Conservation (phyloP, 345 rosid genomes). For the Syzygium jambos region DNA sequence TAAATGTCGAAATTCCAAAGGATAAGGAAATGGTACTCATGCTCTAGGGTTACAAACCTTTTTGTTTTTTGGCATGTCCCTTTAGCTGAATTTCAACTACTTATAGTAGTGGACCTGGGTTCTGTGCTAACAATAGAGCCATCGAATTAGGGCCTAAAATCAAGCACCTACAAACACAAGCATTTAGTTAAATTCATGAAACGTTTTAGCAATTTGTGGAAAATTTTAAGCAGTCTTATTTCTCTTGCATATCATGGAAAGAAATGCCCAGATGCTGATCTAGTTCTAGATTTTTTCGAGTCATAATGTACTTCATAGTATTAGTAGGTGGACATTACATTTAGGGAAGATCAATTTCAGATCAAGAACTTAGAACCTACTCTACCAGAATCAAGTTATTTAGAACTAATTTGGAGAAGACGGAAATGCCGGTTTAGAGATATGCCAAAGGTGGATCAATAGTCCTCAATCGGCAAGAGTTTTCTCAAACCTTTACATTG, state of each 20-base stretch:
- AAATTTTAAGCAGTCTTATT: background rate
- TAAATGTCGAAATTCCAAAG: background rate
- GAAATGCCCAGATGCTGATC: background rate
- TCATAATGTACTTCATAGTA: background rate
- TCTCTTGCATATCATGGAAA: background rate
- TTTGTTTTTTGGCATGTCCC: background rate
- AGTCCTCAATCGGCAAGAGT: background rate
- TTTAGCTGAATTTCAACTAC: background rate
- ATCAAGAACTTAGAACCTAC: background rate
- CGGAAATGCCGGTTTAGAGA: background rate
- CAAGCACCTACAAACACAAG: background rate
- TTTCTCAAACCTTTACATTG: background rate
- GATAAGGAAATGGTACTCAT: background rate
- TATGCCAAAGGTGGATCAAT: background rate
- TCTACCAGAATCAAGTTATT: background rate
- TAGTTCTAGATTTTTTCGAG: background rate
- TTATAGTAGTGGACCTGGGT: background rate
- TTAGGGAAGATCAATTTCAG: rapidly evolving
- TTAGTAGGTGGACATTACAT: background rate
- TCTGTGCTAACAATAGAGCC: background rate
- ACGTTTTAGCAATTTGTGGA: background rate
- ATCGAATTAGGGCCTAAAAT: background rate
- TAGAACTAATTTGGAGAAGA: background rate
- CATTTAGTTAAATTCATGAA: background rate
- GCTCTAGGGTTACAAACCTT: background rate